phyloP scores from a whole-genome alignment of 106 monocot genomes.

The Dioscorea dumetorum region DNA sequence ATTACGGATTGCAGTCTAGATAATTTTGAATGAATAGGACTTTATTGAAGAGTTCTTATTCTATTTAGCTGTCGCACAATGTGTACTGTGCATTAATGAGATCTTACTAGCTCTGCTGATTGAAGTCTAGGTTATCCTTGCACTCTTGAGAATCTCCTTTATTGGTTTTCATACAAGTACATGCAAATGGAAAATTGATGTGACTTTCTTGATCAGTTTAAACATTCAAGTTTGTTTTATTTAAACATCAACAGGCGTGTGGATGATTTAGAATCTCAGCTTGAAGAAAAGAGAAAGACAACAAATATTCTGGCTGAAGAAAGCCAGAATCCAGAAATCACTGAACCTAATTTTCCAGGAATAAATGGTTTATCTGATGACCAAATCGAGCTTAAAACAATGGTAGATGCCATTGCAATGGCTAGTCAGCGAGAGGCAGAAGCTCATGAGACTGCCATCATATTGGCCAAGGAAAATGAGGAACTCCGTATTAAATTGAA shows the following conservation, averaged over 20 bases:
- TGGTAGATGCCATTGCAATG: conserved; percentile 83
- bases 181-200: no score
- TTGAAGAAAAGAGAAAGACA: conserved; percentile 33
- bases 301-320: conserved; percentile 14
- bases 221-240: no score
- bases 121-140: no score
- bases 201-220: no score
- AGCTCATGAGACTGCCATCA: conserved; percentile 84
- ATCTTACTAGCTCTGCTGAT: no score
- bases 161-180: no score
- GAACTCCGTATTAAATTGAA: conserved; percentile 40
- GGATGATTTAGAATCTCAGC: conserved; percentile 43
- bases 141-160: no score
- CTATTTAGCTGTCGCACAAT: no score
- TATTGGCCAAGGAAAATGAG: conserved; percentile 82
- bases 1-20: no score
- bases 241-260: conserved; percentile 48
- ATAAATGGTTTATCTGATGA: conserved; percentile 27
- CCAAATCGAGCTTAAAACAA: conserved; percentile 68
- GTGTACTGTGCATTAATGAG: no score
- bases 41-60: no score
- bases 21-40: no score
- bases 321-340: conserved; percentile 1
- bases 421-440: conserved; percentile 94
- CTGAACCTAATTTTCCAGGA: conserved; percentile 3